Percentiles rank a stretch among this genome's conserved stretches.
Evolutionary conservation across 345 rosid species (phyloP).

Genomic region (Citrus cavaleriei): DNA sequence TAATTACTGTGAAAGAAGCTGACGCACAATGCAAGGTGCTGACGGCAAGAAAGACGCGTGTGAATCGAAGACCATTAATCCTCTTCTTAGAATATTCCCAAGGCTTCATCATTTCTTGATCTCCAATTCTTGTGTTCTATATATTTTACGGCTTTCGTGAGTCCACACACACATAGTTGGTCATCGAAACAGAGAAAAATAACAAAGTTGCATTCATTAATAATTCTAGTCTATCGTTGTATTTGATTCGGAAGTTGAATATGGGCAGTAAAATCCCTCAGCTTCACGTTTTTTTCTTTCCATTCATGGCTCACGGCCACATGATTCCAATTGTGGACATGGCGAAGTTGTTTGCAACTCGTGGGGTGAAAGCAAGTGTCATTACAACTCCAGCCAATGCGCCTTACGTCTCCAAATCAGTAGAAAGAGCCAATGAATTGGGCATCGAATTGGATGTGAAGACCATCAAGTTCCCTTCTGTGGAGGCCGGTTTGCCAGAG

Average conservation of each 20-base stretch:
- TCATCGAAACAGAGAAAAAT: not conserved
- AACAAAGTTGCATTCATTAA: too few relatives aligned
- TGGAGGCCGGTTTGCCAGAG: conserved; percentile 37
- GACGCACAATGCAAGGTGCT: too few relatives aligned
- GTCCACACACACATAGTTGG: not conserved
- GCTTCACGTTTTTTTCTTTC: conserved; percentile 41
- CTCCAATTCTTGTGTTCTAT: not conserved
- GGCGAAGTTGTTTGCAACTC: conserved; percentile 42
- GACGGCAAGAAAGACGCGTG: not conserved
- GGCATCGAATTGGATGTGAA: conserved; percentile 28
- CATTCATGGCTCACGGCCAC: conserved; percentile 56
- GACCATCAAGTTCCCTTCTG: conserved; percentile 37
- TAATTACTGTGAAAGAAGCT: too few relatives aligned
- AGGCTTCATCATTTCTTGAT: not conserved
- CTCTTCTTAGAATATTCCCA: not conserved
- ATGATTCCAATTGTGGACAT: conserved; percentile 46
- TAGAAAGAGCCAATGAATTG: conserved; percentile 16
- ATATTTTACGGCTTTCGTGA: not conserved
- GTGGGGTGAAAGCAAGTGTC: conserved; percentile 38
- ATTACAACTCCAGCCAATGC: conserved; percentile 44
- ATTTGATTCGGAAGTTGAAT: not conserved
- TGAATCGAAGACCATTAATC: not conserved
- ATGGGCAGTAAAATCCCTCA: conserved; percentile 19
- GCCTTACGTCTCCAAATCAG: conserved; percentile 20
- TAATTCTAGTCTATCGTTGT: too few relatives aligned